Percentiles rank a stretch among this genome's conserved stretches.
phyloP scores from a whole-genome alignment of 1,284 basidiomycete species.

The Cutaneotrichosporon cyanovorans region DNA sequence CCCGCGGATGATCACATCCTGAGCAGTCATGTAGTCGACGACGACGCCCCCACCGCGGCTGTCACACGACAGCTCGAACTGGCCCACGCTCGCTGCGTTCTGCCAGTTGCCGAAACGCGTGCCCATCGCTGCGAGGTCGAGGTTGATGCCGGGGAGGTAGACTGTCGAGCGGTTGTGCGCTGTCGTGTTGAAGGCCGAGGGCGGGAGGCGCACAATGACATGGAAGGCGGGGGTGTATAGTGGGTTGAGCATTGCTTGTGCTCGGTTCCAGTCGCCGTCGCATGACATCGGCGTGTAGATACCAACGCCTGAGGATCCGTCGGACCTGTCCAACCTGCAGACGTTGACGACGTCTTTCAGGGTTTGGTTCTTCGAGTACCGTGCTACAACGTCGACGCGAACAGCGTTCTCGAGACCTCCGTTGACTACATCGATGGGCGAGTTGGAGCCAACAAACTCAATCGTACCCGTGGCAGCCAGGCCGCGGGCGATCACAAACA shows the following conservation, averaged over 20 bases:
- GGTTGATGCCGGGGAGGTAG: conserved; percentile 20
- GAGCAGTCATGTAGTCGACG: conserved; percentile 29
- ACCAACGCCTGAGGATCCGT: conserved; percentile 35
- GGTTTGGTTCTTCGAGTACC: conserved; percentile 24
- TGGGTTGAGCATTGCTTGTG: conserved; percentile 26
- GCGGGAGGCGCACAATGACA: conserved; percentile 35
- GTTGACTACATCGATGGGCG: conserved; percentile 21
- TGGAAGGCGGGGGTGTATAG: conserved; percentile 30
- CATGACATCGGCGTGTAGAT: conserved; percentile 38
- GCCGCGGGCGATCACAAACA: conserved; percentile 37
- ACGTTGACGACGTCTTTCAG: conserved; percentile 28
- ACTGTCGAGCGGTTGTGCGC: conserved; percentile 7
- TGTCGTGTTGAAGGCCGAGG: conserved; percentile 15
- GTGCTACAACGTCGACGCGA: conserved; percentile 37
- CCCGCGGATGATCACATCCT: conserved; percentile 25
- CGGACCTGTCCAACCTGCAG: conserved; percentile 29
- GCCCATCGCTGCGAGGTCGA: conserved; percentile 36
- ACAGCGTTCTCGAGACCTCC: conserved; percentile 32
- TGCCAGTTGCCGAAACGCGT: conserved; percentile 35
- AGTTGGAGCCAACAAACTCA: conserved; percentile 39
- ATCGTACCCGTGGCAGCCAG: conserved; percentile 38
- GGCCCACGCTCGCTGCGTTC: conserved; percentile 28
- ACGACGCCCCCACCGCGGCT: conserved; percentile 29
- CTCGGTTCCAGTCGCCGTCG: conserved; percentile 22
- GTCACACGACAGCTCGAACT: conserved; percentile 19